Conservation (phyloP, 2,329 filamentous ascomycete species). For the Alternaria sp. region DNA sequence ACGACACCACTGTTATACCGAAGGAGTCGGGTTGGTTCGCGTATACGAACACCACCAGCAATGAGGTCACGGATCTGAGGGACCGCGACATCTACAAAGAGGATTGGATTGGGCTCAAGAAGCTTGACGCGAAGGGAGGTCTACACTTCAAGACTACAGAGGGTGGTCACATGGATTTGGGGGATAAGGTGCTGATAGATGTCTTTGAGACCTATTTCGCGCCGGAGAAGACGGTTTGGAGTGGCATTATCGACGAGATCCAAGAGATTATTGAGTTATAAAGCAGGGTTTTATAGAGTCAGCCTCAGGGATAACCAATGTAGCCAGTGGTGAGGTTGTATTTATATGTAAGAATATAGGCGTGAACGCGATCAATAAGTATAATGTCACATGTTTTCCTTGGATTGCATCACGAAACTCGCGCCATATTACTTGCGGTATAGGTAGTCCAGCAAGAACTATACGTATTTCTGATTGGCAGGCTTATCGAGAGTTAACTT, state of each 20-base stretch:
- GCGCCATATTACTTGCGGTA: not conserved
- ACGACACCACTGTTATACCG: slow-evolving; percentile 86
- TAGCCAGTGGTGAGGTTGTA: not conserved
- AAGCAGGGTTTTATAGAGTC: not conserved
- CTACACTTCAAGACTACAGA: slow-evolving; percentile 77
- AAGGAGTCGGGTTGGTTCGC: slow-evolving; percentile 93
- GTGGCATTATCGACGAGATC: slow-evolving; percentile 10
- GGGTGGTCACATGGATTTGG: slow-evolving; percentile 85
- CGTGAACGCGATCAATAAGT: not conserved
- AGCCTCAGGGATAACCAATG: too few relatives aligned
- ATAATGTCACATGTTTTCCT: not conserved
- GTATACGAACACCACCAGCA: slow-evolving; percentile 72
- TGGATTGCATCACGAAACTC: not conserved
- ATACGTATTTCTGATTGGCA: not conserved
- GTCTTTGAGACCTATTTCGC: slow-evolving; percentile 75
- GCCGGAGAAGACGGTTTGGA: slow-evolving; percentile 33
- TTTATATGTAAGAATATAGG: not conserved
- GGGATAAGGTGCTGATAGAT: slow-evolving; percentile 70
- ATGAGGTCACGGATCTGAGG: slow-evolving; percentile 70
- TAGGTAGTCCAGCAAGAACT: not conserved
- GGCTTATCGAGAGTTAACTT: not conserved
- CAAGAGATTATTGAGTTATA: slow-evolving; percentile 43
- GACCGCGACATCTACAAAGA: slow-evolving; percentile 80
- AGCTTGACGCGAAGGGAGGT: slow-evolving; percentile 79
- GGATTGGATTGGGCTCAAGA: slow-evolving; percentile 90